Conservation (phyloP, 768 basidiomycete species). For the Amylocystis lapponica region DNA sequence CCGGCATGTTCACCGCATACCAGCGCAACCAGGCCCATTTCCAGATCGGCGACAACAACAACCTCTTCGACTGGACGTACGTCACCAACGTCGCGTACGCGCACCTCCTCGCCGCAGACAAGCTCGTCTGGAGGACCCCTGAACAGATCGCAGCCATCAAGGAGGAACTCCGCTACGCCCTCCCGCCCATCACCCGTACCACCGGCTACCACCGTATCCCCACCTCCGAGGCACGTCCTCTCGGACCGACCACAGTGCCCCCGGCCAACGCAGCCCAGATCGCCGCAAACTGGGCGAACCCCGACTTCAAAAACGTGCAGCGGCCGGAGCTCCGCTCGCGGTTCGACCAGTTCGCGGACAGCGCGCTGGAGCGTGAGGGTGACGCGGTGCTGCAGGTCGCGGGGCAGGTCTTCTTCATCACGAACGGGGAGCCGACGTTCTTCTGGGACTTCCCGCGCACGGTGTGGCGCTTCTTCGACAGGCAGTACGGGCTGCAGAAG, state of each 20-base stretch:
- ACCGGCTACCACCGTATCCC: constrained; percentile 63
- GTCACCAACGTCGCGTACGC: constrained; percentile 94
- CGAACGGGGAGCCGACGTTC: constrained; percentile 92
- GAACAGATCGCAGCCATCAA: constrained; percentile 29
- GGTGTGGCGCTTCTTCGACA: constrained; percentile 61
- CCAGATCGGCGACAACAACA: constrained; percentile 91
- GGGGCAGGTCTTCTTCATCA: constrained; percentile 93
- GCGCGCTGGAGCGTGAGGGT: constrained; percentile 45
- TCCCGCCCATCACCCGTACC: constrained; percentile 61
- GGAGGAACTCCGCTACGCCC: constrained; percentile 40
- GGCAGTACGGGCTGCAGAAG: constrained; percentile 47
- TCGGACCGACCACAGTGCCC: constrained; percentile 72
- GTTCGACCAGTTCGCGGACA: constrained; percentile 71
- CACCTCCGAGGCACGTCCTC: constrained; percentile 72
- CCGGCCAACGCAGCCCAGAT: constrained; percentile 55
- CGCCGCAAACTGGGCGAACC: constrained; percentile 48
- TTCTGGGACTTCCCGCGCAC: constrained; percentile 92
- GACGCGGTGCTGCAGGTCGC: constrained; percentile 70
- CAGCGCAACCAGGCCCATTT: constrained; percentile 80
- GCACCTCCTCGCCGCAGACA: constrained; percentile 91
- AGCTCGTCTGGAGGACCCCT: constrained; percentile 52
- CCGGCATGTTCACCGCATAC: constrained; percentile 75
- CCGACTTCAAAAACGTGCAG: constrained; percentile 36
- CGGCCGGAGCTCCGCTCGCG: constrained; percentile 65
- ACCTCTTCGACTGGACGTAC: constrained; percentile 95